Conservation (phyloP, 1,284 basidiomycete genomes). For the Trametes sp. region DNA sequence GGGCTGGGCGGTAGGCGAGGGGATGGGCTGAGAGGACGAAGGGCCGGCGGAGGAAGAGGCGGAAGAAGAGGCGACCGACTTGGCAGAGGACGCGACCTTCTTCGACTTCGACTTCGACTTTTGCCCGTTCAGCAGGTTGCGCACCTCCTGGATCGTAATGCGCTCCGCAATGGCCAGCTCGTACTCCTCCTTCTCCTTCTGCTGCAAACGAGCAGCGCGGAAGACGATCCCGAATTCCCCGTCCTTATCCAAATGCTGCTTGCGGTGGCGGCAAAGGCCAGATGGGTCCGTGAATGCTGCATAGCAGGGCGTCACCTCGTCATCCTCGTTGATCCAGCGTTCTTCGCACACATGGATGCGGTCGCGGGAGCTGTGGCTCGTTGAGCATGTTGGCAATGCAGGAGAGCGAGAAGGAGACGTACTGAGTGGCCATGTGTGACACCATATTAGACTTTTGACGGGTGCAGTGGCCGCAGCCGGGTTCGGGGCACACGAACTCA, state of each 20-base stretch:
- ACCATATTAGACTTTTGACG: background rate
- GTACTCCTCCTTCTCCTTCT: background rate
- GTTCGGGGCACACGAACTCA: background rate
- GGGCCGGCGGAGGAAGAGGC: no score
- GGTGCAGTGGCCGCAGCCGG: background rate
- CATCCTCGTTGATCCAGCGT: slow-evolving; percentile 7
- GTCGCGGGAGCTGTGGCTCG: slow-evolving; percentile 1
- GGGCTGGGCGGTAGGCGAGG: background rate
- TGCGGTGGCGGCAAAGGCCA: slow-evolving; percentile 5
- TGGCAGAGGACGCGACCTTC: no score
- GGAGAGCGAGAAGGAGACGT: background rate
- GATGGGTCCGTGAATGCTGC: slow-evolving; percentile 3
- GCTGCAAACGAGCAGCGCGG: no score
- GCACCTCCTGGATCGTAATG: background rate
- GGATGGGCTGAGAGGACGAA: background rate
- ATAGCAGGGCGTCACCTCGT: background rate
- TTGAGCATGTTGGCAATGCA: background rate
- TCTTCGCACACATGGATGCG: background rate
- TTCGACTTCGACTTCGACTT: no score
- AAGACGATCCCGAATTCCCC: background rate
- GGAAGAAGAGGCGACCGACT: no score
- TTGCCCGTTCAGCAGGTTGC: background rate
- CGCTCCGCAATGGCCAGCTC: background rate
- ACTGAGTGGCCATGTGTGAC: slow-evolving; percentile 12
- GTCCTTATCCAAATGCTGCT: no score